These are phyloP conservation scores for Tricholoma hemisulphureum DNA, from an alignment of 768 basidiomycete genomes.

Conservation along the genomic window DNA sequence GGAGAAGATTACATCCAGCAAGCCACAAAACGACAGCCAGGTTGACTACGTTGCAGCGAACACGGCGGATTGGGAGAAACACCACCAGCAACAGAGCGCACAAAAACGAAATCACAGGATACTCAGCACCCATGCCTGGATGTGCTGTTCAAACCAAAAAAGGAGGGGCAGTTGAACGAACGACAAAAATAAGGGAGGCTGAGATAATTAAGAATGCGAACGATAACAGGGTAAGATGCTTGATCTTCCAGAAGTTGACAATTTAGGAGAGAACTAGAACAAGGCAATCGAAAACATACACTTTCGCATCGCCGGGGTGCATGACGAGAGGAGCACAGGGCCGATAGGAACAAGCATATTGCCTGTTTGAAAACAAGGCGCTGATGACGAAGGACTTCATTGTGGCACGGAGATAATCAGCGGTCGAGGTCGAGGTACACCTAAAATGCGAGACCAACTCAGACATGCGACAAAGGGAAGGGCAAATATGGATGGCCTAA, in stretches of 20 bases:
- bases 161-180: background rate
- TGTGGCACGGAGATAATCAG: conserved; percentile 1
- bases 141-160: background rate
- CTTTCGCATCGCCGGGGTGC: conserved; percentile 7
- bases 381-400: conserved; percentile 6
- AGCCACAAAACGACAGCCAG: conserved; percentile 55
- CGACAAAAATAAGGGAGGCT: background rate
- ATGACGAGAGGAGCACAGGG: conserved; percentile 9
- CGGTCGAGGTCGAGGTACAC: background rate
- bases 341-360: conserved; percentile 21
- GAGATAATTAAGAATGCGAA: background rate
- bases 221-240: background rate
- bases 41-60: conserved; percentile 45
- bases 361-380: conserved; percentile 29
- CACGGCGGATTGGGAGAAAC: conserved; percentile 43
- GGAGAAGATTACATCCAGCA: conserved; percentile 44
- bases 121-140: conserved; percentile 32
- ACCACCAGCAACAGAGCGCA: conserved; percentile 40
- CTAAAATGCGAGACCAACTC: background rate
- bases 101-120: conserved; percentile 44
- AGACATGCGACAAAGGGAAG: conserved; percentile 22
- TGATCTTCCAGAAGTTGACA: background rate
- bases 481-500: conserved; percentile 25
- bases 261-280: conserved; percentile 27
- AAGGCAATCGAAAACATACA: conserved; percentile 17